phyloP scores from a whole-genome alignment of 441 rosid genomes.

The Sinapis alba region DNA sequence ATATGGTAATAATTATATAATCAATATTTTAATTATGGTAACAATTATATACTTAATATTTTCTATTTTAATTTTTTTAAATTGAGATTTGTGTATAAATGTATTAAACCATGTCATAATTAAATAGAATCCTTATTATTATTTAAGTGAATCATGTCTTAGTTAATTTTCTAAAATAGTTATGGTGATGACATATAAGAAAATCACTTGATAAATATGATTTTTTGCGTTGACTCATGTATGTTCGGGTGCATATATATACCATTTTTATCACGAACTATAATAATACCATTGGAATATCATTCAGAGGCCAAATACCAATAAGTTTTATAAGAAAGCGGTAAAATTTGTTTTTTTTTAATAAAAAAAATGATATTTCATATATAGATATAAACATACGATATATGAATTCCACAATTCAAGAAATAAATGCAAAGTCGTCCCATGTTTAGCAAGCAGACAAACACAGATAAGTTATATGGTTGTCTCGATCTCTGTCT shows the following conservation, averaged over 20 bases:
- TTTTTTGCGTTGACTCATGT: neutral
- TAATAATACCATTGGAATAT: neutral
- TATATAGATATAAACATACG: neutral
- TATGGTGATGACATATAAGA: too few relatives aligned
- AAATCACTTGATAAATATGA: too few relatives aligned
- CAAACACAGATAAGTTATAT: conserved; percentile 8
- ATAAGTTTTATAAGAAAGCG: neutral
- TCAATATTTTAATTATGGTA: too few relatives aligned
- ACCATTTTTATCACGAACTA: neutral
- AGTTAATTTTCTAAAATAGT: too few relatives aligned
- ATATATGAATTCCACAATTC: neutral
- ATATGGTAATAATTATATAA: too few relatives aligned
- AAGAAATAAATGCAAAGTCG: conserved; percentile 13
- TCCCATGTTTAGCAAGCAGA: conserved; percentile 23
- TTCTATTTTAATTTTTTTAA: too few relatives aligned
- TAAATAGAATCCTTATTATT: too few relatives aligned
- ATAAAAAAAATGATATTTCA: neutral
- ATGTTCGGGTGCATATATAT: neutral
- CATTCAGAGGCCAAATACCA: neutral
- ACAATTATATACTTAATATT: too few relatives aligned
- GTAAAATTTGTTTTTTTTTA: too few relatives aligned
- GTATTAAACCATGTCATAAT: too few relatives aligned
- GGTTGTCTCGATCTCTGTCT: conserved; percentile 14
- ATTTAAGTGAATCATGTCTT: too few relatives aligned
- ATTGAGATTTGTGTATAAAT: too few relatives aligned